A percentile compares a stretch with the other conserved stretches of the same genome.
Evolutionary conservation across 2,329 filamentous ascomycete genomes (phyloP).

Genomic region (Colletotrichum horii): DNA sequence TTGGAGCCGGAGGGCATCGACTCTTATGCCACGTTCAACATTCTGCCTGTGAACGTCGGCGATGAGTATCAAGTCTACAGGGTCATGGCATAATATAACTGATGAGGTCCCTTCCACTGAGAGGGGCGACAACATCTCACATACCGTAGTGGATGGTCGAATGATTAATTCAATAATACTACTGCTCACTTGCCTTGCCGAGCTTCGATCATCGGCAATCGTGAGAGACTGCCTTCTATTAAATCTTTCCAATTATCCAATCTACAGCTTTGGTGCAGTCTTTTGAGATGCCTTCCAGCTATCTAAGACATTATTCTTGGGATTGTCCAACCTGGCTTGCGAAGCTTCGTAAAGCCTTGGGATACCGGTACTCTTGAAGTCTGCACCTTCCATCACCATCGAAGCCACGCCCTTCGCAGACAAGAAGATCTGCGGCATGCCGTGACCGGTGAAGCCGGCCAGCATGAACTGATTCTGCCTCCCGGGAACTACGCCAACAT

Average conservation of each 20-base stretch:
- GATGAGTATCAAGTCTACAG: conserved; percentile 37
- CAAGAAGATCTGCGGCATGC: conserved; percentile 52
- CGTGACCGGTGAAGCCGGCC: conserved; percentile 56
- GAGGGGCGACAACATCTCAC: not conserved
- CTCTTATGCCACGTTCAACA: conserved; percentile 35
- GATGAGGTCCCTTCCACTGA: not conserved
- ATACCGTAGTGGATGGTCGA: not conserved
- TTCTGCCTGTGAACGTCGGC: conserved; percentile 29
- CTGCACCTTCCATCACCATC: conserved; percentile 38
- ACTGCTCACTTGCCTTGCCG: not conserved
- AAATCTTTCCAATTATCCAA: not conserved
- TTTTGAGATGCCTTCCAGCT: not conserved
- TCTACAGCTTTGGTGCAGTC: not conserved
- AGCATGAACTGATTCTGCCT: conserved; percentile 46
- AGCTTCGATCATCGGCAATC: too few relatives aligned
- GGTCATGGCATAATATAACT: conserved; percentile 3
- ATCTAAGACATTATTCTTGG: conserved; percentile 18
- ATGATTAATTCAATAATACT: not conserved
- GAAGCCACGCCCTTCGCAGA: conserved; percentile 42
- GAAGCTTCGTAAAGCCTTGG: conserved; percentile 40
- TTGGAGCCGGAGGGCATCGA: conserved; percentile 38
- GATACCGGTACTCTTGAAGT: conserved; percentile 40
- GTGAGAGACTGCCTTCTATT: not conserved
- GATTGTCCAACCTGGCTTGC: conserved; percentile 27
- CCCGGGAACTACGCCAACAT: conserved; percentile 48